phyloP scores from a whole-genome alignment of 78 protist species.

The Planoprotostelium fungivorum region DNA sequence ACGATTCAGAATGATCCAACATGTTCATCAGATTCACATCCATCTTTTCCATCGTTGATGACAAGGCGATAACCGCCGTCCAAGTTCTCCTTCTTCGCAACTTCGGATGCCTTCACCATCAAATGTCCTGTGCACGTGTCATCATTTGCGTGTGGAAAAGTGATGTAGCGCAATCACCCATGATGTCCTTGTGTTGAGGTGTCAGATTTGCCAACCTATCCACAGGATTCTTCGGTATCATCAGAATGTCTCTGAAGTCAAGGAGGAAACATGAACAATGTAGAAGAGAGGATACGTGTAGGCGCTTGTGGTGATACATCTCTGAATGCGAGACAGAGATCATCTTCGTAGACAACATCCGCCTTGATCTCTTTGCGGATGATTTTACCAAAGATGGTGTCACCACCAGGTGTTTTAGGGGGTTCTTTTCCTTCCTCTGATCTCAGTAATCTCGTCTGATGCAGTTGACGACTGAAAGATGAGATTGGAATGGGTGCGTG shows the following conservation, averaged over 20 bases:
- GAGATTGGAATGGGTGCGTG: too few species aligned
- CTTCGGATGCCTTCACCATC: neutral
- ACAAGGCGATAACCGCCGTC: neutral
- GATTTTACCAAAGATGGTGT: conserved; percentile 10
- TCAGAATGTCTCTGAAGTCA: neutral
- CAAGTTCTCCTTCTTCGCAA: neutral
- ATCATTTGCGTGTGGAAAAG: neutral
- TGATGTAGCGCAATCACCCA: neutral
- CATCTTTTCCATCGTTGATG: conserved; percentile 6
- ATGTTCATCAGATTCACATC: neutral
- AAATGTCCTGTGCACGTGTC: neutral
- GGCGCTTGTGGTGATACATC: neutral
- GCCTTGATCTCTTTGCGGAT: conserved; percentile 5
- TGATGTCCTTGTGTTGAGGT: neutral
- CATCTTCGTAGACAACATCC: conserved; percentile 10
- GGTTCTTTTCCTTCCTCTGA: neutral
- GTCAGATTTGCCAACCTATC: neutral
- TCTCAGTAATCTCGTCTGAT: too few species aligned
- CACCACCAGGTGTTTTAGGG: neutral
- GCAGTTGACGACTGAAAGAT: too few species aligned
- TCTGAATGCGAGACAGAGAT: conserved; percentile 1
- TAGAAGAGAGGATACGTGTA: neutral
- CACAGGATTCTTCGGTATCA: conserved; percentile 6
- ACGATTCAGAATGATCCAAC: neutral
- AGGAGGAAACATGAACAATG: neutral